Conservation (phyloP, 495 filamentous ascomycete genomes). For the Penicillium goetzii region DNA sequence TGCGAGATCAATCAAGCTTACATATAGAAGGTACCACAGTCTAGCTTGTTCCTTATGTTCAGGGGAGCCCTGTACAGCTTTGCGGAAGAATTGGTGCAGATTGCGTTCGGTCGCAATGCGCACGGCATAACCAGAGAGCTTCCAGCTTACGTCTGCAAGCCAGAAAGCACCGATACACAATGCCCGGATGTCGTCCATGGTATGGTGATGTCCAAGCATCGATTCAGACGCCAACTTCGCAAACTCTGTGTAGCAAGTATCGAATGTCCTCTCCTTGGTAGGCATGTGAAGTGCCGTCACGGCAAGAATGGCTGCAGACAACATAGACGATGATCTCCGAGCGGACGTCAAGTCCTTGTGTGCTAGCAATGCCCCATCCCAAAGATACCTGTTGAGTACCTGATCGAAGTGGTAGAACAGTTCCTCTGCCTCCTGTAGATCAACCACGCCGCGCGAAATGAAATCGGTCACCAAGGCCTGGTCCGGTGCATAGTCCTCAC, state of each 20-base stretch:
- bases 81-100: constrained; percentile 55
- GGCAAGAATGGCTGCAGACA: constrained; percentile 54
- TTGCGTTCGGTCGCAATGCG: constrained; percentile 59
- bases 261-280: constrained; percentile 49
- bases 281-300: constrained; percentile 58
- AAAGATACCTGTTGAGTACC: constrained; percentile 58
- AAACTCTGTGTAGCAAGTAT: constrained; percentile 58
- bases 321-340: constrained; percentile 54
- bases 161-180: constrained; percentile 59
- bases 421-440: constrained; percentile 53
- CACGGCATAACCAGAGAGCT: constrained; percentile 58
- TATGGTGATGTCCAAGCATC: constrained; percentile 56
- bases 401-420: constrained; percentile 55
- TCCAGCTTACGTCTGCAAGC: constrained; percentile 60
- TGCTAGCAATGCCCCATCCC: constrained; percentile 52
- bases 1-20: constrained; percentile 31
- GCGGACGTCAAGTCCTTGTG: constrained; percentile 49
- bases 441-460: constrained; percentile 53
- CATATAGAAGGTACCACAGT: constrained; percentile 58
- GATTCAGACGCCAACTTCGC: constrained; percentile 54
- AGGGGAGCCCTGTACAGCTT: constrained; percentile 50
- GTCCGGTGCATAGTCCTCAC: constrained; percentile 40
- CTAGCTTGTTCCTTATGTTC: constrained; percentile 52
- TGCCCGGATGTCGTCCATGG: constrained; percentile 55
- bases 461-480: constrained; percentile 54